These are phyloP conservation scores for Clarkia xantiana DNA, from an alignment of 345 rosid genomes.

Conservation along the genomic window DNA sequence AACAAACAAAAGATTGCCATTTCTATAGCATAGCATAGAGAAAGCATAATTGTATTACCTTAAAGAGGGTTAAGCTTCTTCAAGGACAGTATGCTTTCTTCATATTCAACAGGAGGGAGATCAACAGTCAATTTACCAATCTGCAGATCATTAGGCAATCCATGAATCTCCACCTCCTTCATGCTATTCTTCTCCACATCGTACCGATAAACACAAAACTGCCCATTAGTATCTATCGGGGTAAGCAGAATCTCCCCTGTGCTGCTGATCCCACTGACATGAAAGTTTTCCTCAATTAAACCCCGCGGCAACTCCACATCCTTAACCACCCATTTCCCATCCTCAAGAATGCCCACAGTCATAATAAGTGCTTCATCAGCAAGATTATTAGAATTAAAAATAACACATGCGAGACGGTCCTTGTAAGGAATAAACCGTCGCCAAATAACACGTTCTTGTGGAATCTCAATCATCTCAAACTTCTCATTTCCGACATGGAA, in stretches of 20 bases:
- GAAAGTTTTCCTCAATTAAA: background rate
- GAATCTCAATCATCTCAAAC: conserved; percentile 1
- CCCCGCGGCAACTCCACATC: background rate
- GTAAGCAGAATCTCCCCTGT: too few relatives aligned
- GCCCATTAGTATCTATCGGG: background rate
- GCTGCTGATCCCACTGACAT: background rate
- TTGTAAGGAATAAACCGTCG: background rate
- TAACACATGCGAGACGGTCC: conserved; percentile 1
- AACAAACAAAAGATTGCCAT: too few relatives aligned
- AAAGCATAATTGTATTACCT: background rate
- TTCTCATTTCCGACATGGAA: conserved; percentile 3
- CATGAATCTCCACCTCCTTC: conserved; percentile 1
- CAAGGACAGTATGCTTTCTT: conserved; percentile 5
- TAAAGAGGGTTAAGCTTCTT: too few relatives aligned
- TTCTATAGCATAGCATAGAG: too few relatives aligned
- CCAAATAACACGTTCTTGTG: background rate
- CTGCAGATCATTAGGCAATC: background rate
- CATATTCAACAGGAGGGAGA: conserved; percentile 1
- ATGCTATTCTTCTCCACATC: background rate
- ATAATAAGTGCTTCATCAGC: background rate
- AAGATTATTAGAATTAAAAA: conserved; percentile 3
- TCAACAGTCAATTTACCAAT: too few relatives aligned
- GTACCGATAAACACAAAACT: background rate
- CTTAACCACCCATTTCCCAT: conserved; percentile 8
- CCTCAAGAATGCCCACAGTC: background rate